phyloP scores from a whole-genome alignment of 2,329 filamentous ascomycete species.

The Alternaria burnsii region DNA sequence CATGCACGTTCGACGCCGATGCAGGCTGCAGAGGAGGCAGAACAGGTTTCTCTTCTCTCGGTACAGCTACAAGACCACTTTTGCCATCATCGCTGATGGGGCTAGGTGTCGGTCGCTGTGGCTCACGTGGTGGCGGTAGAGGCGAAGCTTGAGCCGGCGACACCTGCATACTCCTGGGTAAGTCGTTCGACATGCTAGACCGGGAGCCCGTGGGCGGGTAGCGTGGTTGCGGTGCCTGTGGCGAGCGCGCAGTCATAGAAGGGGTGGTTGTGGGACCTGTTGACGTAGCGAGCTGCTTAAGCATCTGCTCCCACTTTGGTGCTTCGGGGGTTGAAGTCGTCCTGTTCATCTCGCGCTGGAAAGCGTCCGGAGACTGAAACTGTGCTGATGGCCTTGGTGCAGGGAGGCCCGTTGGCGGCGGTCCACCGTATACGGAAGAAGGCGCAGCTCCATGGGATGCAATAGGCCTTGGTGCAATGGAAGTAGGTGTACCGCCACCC shows the following conservation, averaged over 20 bases:
- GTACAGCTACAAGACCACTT: slow-evolving; percentile 6
- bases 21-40: slow-evolving; percentile 14
- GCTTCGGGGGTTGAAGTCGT: slow-evolving; percentile 30
- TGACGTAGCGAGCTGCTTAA: slow-evolving; percentile 42
- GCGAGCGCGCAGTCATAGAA: slow-evolving; percentile 10
- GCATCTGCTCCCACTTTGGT: slow-evolving; percentile 47
- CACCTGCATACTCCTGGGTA: slow-evolving; percentile 19
- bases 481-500: slow-evolving; percentile 18
- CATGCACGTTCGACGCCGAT: slow-evolving; percentile 22
- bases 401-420: slow-evolving; percentile 19
- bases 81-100: slow-evolving; percentile 47
- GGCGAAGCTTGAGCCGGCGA: slow-evolving; percentile 27
- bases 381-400: slow-evolving; percentile 45
- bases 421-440: slow-evolving; percentile 22
- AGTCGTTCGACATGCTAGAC: slow-evolving; percentile 24
- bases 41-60: slow-evolving; percentile 15
- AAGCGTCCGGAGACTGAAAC: slow-evolving; percentile 57
- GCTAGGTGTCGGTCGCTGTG: slow-evolving; percentile 42
- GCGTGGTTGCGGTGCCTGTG: slow-evolving; percentile 28
- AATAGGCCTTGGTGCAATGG: slow-evolving; percentile 26
- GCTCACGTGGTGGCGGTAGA: slow-evolving; percentile 25
- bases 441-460: slow-evolving; percentile 16
- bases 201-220: slow-evolving; percentile 22
- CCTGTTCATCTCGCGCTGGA: slow-evolving; percentile 52
- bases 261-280: slow-evolving; percentile 20